Conservation (phyloP, 163 green algal genomes). For the Chlamydomonas reinhardtii region DNA sequence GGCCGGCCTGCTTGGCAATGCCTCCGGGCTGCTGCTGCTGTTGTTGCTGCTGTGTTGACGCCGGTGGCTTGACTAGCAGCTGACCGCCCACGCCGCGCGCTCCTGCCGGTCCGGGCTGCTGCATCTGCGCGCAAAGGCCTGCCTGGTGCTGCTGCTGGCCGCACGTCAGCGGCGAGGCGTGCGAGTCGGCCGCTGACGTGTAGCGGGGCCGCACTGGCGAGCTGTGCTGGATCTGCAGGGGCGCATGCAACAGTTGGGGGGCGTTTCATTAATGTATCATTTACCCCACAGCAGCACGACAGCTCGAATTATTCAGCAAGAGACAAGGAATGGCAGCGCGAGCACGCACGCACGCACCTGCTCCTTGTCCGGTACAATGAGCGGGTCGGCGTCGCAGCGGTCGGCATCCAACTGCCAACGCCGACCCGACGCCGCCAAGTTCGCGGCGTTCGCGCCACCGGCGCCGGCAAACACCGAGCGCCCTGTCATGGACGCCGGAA, state of each 20-base stretch:
- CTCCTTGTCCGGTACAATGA: conserved; percentile 15
- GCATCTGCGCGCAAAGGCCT: neutral
- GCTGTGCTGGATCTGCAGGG: conserved; percentile 12
- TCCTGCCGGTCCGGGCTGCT: neutral
- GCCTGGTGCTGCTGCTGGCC: neutral
- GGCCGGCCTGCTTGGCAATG: neutral
- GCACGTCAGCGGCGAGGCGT: neutral
- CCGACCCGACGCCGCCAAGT: neutral
- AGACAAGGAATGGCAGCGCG: neutral
- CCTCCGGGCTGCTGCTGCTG: neutral
- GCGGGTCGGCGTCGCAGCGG: neutral
- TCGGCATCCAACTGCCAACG: conserved; percentile 6
- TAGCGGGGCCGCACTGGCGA: conserved; percentile 29
- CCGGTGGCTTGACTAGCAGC: neutral
- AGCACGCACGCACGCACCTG: conserved; percentile 4
- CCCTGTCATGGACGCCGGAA: too few species aligned
- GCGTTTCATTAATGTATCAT: too few species aligned
- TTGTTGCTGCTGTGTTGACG: neutral
- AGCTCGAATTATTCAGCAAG: too few species aligned
- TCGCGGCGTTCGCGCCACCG: too few species aligned
- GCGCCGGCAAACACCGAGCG: too few species aligned
- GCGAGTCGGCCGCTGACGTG: neutral
- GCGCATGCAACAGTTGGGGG: too few species aligned
- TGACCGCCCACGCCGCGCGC: too few species aligned
- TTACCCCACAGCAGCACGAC: too few species aligned